Evolutionary conservation across 495 filamentous ascomycete species (phyloP).

Genomic region (Geopyxis carbonaria): DNA sequence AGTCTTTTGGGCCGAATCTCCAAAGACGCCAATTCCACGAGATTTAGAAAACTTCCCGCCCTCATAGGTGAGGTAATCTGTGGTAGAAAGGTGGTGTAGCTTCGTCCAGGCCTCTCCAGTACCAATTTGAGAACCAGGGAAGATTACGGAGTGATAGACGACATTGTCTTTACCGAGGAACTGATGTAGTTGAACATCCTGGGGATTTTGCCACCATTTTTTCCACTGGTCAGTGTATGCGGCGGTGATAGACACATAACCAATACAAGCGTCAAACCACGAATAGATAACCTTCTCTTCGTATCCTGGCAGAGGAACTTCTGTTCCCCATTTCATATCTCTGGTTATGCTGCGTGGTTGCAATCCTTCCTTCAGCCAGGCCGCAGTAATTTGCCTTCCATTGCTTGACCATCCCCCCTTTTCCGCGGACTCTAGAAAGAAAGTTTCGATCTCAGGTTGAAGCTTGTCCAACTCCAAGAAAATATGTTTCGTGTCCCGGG

Average conservation of each 20-base stretch:
- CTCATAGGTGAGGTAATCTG: constrained; percentile 94
- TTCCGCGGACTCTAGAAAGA: constrained; percentile 42
- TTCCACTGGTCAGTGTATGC: constrained; percentile 87
- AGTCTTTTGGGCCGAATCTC: constrained; percentile 71
- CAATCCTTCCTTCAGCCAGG: constrained; percentile 68
- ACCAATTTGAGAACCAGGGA: constrained; percentile 73
- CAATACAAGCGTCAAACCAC: constrained; percentile 97
- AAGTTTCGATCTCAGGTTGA: constrained; percentile 53
- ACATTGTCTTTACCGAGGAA: constrained; percentile 99
- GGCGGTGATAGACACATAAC: constrained; percentile 87
- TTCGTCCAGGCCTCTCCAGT: constrained; percentile 81
- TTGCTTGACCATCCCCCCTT: constrained; percentile 65
- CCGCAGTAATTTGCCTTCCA: constrained; percentile 48
- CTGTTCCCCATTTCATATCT: constrained; percentile 78
- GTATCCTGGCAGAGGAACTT: constrained; percentile 47
- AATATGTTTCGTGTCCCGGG: constrained; percentile 53
- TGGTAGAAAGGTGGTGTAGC: constrained; percentile 73
- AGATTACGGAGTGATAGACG: constrained; percentile 81
- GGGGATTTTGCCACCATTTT: constrained; percentile 80
- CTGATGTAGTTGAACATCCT: constrained; percentile 74
- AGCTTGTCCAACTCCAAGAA: constrained; percentile 67
- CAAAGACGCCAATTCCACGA: constrained; percentile 75
- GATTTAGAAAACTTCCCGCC: constrained; percentile 93
- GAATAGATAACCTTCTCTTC: constrained; percentile 84
- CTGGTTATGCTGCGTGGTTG: constrained; percentile 74